Evolutionary conservation across 176 grass and related monocot species (phyloP).

Genomic region (Lolium perenne): DNA sequence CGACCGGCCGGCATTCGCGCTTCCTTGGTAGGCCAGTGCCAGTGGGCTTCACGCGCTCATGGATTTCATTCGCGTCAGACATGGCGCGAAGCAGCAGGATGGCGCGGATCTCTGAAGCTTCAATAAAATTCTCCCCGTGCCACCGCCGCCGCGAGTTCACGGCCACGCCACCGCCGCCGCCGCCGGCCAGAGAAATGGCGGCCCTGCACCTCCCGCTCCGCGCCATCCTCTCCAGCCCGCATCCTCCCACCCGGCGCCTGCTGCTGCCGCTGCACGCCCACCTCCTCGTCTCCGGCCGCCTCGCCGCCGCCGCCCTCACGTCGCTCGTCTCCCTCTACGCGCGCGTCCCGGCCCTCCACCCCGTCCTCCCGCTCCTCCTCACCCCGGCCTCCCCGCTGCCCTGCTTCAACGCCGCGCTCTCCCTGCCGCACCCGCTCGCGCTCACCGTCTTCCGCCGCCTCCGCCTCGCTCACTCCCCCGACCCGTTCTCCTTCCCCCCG

Average conservation of each 20-base stretch:
- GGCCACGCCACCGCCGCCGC: not conserved
- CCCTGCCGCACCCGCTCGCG: conserved; percentile 55
- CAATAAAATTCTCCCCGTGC: too few relatives aligned
- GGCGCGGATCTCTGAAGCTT: not conserved
- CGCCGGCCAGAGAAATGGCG: conserved; percentile 4
- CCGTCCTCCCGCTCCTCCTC: conserved; percentile 40
- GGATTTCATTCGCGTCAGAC: too few relatives aligned
- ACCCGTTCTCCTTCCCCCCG: conserved; percentile 55
- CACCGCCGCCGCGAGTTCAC: not conserved
- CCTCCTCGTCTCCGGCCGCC: conserved; percentile 51
- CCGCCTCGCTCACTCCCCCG: conserved; percentile 48
- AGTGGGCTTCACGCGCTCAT: too few relatives aligned
- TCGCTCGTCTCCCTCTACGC: conserved; percentile 61
- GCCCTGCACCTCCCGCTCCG: conserved; percentile 45
- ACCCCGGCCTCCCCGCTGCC: conserved; percentile 40
- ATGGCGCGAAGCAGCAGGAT: too few relatives aligned
- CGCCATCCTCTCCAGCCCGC: conserved; percentile 22
- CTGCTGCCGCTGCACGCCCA: conserved; percentile 60
- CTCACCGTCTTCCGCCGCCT: conserved; percentile 52
- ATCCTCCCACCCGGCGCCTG: not conserved
- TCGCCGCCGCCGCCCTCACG: conserved; percentile 42
- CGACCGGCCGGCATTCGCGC: too few relatives aligned
- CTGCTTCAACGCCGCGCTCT: conserved; percentile 67
- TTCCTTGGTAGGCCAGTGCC: too few relatives aligned
- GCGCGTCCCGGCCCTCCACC: conserved; percentile 37